Conservation (phyloP, 164 flowering plant species). For the Euptelea pleiosperma region DNA sequence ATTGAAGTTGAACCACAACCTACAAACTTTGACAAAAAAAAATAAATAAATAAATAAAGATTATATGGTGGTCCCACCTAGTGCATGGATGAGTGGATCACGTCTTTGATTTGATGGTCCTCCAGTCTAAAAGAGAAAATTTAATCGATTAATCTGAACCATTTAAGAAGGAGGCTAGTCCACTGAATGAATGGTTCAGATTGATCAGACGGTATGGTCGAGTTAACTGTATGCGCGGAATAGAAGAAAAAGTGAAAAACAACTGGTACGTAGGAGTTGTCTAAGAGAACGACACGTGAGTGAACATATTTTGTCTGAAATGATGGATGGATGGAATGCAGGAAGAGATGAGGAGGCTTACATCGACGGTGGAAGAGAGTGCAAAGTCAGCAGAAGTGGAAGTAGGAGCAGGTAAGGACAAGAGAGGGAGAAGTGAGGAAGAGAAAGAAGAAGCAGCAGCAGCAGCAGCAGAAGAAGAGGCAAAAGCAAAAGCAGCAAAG, state of each 20-base stretch:
- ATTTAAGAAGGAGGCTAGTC: too few species aligned
- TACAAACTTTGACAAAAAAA: not conserved
- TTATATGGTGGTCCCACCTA: not conserved
- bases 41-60: not conserved
- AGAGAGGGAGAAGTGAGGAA: not conserved
- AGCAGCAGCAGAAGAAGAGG: conserved; percentile 16
- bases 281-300: not conserved
- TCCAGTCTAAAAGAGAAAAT: too few species aligned
- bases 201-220: too few species aligned
- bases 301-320: too few species aligned
- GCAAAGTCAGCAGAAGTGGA: not conserved
- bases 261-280: too few species aligned
- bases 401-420: not conserved
- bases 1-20: not conserved
- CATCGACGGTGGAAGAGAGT: not conserved
- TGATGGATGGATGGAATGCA: conserved; percentile 15
- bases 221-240: too few species aligned
- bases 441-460: conserved; percentile 22
- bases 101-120: too few species aligned
- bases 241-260: too few species aligned
- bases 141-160: too few species aligned
- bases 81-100: too few species aligned
- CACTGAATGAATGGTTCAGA: too few species aligned
- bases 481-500: conserved; percentile 46
- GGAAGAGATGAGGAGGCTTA: conserved; percentile 14